Evolutionary conservation across 805 yeast species (phyloP), one percentile per base, ranked within the genome.

Genomic region (Saturnispora diversa): DNA sequence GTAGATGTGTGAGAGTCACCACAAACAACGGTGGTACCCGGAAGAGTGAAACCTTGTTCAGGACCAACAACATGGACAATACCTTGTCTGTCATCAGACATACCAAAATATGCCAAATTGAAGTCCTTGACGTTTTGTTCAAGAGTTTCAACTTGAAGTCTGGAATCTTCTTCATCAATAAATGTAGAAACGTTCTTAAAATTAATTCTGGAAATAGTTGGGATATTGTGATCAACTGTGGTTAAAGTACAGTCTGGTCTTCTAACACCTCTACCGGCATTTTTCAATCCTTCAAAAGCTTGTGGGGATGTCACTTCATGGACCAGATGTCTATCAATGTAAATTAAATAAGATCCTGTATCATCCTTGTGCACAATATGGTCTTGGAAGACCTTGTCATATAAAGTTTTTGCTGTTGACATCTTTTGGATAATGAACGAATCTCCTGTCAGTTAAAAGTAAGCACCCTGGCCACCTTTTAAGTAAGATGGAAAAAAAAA

Each of bases 271-370:
- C 99, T 80, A 35, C 82, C 84, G 12, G 97, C 95, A 55, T 78
- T 82, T 48, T 71, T 74, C 54, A 92, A 74, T 37, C 98, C 98
- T 67, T 92, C 98, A 58, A 92, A 92, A 9, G 98, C 98, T 65
- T 92, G 98, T 26, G 99, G 98, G 22, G 97, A 90, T 2, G 99
- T 92, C 39, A 92, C 99, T 67, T 92, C 98, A 63, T 92, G 98
- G 37, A 92, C 95, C 51, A 92, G 71, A 64, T 92, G 98, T 66
- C 98, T 84, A 66, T 92, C 99, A 45, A 92, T 90, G 64, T 85
- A 92, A 46, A 92, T 65, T 47, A 92, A 70, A 58, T 74, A 81
- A 16, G 96, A 87, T 21, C 94, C 94, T 26, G 85, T 75, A 40
- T 84, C 90, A 52, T 86, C 95, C 57, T 77, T 70, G 65, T 87